phyloP scores from a whole-genome alignment of 1,284 basidiomycete genomes.

The Ceratobasidium sp. region DNA sequence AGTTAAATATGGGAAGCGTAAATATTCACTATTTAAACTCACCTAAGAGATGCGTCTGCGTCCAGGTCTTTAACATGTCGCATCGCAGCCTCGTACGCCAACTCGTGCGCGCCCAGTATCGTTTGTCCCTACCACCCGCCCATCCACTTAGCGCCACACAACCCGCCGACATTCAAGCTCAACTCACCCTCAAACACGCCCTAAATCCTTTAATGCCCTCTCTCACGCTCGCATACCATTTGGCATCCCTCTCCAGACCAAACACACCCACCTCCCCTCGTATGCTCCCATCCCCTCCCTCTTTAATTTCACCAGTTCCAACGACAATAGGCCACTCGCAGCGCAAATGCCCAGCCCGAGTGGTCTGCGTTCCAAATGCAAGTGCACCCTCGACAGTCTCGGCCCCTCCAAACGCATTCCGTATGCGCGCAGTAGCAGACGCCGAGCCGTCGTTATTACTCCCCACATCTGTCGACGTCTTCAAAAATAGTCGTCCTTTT shows the following conservation, averaged over 20 bases:
- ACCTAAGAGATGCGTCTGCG: slow-evolving; percentile 86
- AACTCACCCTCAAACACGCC: slow-evolving; percentile 75
- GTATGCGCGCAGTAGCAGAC: slow-evolving; percentile 83
- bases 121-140: slow-evolving; percentile 55
- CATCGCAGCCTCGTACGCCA: slow-evolving; percentile 84
- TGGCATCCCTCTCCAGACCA: slow-evolving; percentile 76
- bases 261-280: slow-evolving; percentile 73
- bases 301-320: slow-evolving; percentile 10
- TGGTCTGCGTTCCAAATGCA: slow-evolving; percentile 90
- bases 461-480: slow-evolving; percentile 89
- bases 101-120: slow-evolving; percentile 73
- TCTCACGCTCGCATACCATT: slow-evolving; percentile 75
- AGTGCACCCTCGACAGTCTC: slow-evolving; percentile 89
- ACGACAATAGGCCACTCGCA: slow-evolving; percentile 60
- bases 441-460: slow-evolving; percentile 84
- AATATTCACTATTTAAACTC: slow-evolving; percentile 50
- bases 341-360: slow-evolving; percentile 79
- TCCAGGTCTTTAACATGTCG: slow-evolving; percentile 79
- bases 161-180: slow-evolving; percentile 45
- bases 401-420: slow-evolving; percentile 93
- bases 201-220: slow-evolving; percentile 77
- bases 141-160: slow-evolving; percentile 31
- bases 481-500: slow-evolving; percentile 82
- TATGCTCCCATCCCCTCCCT: slow-evolving; percentile 57
- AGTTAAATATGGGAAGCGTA: slow-evolving; percentile 32